Evolutionary conservation across 2,329 filamentous ascomycete genomes (phyloP), one percentile per base, ranked within the genome.

Genomic region (Colletotrichum orbiculare): DNA sequence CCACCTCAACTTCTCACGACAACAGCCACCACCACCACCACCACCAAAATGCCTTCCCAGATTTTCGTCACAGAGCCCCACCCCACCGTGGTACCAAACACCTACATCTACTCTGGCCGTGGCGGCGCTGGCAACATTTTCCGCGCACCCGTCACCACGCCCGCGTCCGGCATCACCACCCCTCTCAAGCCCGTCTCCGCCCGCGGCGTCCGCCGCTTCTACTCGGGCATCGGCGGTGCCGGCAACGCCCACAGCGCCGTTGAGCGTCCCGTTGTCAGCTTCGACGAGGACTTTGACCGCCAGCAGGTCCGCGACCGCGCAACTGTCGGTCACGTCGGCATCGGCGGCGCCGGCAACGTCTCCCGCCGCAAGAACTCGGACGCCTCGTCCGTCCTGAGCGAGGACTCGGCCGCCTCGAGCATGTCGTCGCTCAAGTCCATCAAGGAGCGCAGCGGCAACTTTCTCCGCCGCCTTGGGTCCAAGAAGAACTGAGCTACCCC

Each of bases 171-270:
- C 72, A 78, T 85, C 55, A 81, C 84, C 60, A 83, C 85, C 60
- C 75, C 81, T 61, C 80, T 83, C 66, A 64, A 74, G 59, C 82
- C 79, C 67, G 74, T 76, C 55, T 75, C 75, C 62, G 78, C 80
- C 17, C 77, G 79, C 56, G 71, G 75, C 64, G 70, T 78, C 63
- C 76, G 80, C 64, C 82, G 84, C 78, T 90, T 90, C 82, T 85
- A 88, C 79, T 84, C 84, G 10, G 89, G 89, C 71, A 87, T 89
- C 63, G 89, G 89, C 70, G 89, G 89, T 63, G 88, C 88, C 2
- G 89, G 89, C 72, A 91, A 91, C 79, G 83, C 87, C 68, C 92
- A 92, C 77, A 88, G 90, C 75, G 75, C 75, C 70, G 72, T 67
- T 65, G 52, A 77, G 75, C 72, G 75, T 72, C 64, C 75, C 76